These are phyloP conservation scores for Xylaria sp. DNA, from an alignment of 495 filamentous ascomycete species.

Conservation along the genomic window DNA sequence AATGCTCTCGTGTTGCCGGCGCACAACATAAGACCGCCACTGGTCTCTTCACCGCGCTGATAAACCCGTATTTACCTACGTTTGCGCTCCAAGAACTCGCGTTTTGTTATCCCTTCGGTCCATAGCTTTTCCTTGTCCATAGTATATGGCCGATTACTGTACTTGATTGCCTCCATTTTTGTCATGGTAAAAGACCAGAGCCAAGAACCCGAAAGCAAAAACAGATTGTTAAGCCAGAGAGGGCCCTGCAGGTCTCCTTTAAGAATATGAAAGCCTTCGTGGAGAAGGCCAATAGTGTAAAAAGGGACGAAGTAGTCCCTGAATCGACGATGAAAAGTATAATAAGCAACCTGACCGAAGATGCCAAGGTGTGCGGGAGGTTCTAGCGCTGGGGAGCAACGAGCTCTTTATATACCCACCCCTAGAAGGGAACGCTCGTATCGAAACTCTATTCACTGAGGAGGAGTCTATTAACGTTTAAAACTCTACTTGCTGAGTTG, in stretches of 20 bases:
- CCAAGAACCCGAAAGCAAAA: conserved; percentile 7
- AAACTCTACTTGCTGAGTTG: neutral
- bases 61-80: neutral
- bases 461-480: no score
- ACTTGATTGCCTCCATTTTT: neutral
- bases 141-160: conserved; percentile 1
- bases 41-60: conserved; percentile 7
- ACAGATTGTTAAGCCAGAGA: conserved; percentile 2
- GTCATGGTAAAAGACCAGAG: neutral
- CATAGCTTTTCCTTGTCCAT: conserved; percentile 2
- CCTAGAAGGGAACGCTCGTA: neutral
- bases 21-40: neutral
- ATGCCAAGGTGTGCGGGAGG: neutral
- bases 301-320: conserved; percentile 5
- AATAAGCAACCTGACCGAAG: conserved; percentile 4
- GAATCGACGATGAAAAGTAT: conserved; percentile 7
- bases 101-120: neutral
- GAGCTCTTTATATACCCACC: neutral
- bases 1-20: conserved; percentile 1
- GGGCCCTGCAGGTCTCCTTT: conserved; percentile 3
- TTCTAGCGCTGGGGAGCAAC: conserved; percentile 3
- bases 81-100: conserved; percentile 9
- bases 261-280: neutral
- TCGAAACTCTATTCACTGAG: neutral
- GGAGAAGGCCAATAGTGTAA: neutral